A percentile compares a stretch with the other conserved stretches of the same genome.
These are phyloP conservation scores for Aspergillus udagawae DNA, from an alignment of 2,329 filamentous ascomycete genomes.

Conservation along the genomic window DNA sequence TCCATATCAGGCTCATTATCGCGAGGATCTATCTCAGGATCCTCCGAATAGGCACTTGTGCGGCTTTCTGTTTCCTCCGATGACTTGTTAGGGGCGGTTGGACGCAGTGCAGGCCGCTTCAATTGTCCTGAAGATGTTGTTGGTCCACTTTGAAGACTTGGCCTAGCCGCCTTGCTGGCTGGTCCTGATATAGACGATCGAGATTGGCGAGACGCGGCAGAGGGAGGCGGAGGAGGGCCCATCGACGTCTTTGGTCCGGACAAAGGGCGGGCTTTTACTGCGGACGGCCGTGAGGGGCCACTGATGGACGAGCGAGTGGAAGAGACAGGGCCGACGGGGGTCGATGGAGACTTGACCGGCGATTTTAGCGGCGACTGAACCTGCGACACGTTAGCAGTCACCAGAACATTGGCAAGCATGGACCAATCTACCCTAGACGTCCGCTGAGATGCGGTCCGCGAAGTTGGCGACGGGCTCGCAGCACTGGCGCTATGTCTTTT, in stretches of 20 bases:
- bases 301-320: constrained; percentile 37
- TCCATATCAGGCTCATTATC: constrained; percentile 20
- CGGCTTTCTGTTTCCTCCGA: constrained; percentile 24
- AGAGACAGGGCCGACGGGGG: constrained; percentile 56
- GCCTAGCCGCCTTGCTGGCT: constrained; percentile 29
- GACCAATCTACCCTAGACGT: constrained; percentile 24
- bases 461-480: constrained; percentile 67
- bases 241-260: constrained; percentile 60
- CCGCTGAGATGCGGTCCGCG: constrained; percentile 45
- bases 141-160: constrained; percentile 24
- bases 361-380: constrained; percentile 71
- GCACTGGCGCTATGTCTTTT: constrained; percentile 68
- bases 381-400: constrained; percentile 1
- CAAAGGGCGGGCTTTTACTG: constrained; percentile 53
- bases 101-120: constrained; percentile 34
- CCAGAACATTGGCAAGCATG: neutral
- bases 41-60: constrained; percentile 26
- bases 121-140: constrained; percentile 18
- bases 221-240: constrained; percentile 54
- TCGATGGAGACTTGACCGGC: constrained; percentile 68
- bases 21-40: constrained; percentile 24
- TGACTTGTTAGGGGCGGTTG: constrained; percentile 22
- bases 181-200: constrained; percentile 38
- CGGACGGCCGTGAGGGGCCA: constrained; percentile 52
- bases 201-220: constrained; percentile 30